A percentile compares a stretch with the other conserved stretches of the same genome.
Evolutionary conservation across 23 red algal species (phyloP).

Genomic region (Gracilariopsis chorda): DNA sequence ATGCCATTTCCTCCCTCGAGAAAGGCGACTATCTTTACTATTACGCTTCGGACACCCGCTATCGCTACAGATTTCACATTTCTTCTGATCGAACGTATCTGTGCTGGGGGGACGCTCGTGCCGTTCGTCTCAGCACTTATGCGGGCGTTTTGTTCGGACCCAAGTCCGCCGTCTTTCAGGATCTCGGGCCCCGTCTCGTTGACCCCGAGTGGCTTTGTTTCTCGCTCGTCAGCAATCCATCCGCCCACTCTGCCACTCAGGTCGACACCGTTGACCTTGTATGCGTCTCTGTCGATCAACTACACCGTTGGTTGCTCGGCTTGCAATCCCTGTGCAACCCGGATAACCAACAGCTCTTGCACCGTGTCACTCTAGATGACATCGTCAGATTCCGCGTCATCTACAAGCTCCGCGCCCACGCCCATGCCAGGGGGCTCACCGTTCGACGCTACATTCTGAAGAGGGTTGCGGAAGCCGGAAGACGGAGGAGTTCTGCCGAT

Average conservation of each 20-base stretch:
- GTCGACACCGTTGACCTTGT: constrained; percentile 78
- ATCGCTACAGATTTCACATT: constrained; percentile 42
- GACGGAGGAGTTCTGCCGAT: constrained; percentile 35
- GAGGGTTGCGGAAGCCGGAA: constrained; percentile 42
- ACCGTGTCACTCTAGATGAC: constrained; percentile 44
- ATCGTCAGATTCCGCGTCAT: constrained; percentile 32
- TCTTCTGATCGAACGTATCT: constrained; percentile 47
- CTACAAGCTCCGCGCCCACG: constrained; percentile 69
- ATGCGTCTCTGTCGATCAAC: constrained; percentile 64
- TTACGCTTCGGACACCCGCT: constrained; percentile 48
- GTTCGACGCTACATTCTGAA: constrained; percentile 69
- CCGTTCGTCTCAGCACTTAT: constrained; percentile 40
- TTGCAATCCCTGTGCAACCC: constrained; percentile 78
- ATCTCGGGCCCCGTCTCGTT: constrained; percentile 30
- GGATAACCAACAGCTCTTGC: constrained; percentile 26
- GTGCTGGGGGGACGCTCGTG: constrained; percentile 46
- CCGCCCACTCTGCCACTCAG: background rate
- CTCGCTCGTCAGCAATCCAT: constrained; percentile 53
- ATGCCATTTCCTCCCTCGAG: constrained; percentile 44
- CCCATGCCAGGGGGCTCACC: constrained; percentile 69
- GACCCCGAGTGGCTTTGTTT: constrained; percentile 90
- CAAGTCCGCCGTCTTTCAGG: constrained; percentile 61
- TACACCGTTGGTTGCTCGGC: constrained; percentile 82
- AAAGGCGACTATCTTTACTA: constrained; percentile 54
- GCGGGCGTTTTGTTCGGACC: constrained; percentile 73